These are phyloP conservation scores for Thermomucor indicae-seudaticae DNA, from an alignment of 371 early-diverging fungal genomes.

Conservation along the genomic window DNA sequence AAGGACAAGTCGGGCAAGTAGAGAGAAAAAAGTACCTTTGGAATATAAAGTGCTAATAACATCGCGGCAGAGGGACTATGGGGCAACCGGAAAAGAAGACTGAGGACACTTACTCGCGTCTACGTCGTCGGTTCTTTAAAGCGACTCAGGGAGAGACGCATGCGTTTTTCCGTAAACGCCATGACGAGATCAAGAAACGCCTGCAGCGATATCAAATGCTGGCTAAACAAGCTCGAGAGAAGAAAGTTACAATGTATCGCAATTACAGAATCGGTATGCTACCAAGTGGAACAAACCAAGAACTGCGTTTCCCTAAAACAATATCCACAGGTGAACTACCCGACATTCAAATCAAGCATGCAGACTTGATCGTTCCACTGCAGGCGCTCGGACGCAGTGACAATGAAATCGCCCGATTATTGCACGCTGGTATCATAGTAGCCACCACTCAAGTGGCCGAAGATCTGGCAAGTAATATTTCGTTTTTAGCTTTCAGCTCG, in stretches of 20 bases:
- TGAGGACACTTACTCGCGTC: neutral
- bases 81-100: no score
- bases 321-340: constrained; percentile 61
- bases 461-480: neutral
- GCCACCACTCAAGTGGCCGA: constrained; percentile 30
- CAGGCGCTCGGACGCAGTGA: constrained; percentile 60
- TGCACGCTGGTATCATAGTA: constrained; percentile 48
- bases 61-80: no score
- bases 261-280: constrained; percentile 54
- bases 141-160: constrained; percentile 2
- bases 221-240: constrained; percentile 46
- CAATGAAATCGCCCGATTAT: constrained; percentile 56
- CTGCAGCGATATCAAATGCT: constrained; percentile 9
- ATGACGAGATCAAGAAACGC: constrained; percentile 29
- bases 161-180: neutral
- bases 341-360: constrained; percentile 66
- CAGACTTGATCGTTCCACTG: constrained; percentile 64
- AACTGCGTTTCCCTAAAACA: neutral
- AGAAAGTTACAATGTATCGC: constrained; percentile 55
- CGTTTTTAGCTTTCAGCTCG: neutral
- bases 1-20: no score
- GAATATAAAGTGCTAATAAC: no score
- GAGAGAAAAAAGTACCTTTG: no score
- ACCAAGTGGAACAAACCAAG: neutral
- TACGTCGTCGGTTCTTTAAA: constrained; percentile 10